phyloP scores from a whole-genome alignment of 345 rosid genomes.

The Aquilaria malaccensis region DNA sequence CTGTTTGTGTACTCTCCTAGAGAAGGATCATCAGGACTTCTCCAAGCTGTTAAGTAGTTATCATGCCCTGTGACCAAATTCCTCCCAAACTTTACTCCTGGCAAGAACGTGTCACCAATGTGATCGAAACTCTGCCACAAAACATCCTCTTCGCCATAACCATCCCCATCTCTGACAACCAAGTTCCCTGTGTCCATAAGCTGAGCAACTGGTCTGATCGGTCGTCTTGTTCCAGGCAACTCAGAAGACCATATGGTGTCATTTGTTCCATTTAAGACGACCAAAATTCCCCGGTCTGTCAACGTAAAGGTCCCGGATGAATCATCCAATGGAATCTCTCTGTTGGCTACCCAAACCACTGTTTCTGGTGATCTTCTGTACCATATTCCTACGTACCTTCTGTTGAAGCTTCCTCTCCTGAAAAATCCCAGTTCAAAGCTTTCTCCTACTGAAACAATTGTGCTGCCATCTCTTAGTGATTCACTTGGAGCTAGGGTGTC shows the following conservation, averaged over 20 bases:
- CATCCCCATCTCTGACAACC: constrained; percentile 23
- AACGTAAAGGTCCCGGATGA: constrained; percentile 24
- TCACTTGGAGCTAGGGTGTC: constrained; percentile 17
- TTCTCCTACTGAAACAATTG: constrained; percentile 20
- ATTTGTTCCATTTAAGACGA: constrained; percentile 13
- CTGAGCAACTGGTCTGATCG: constrained; percentile 28
- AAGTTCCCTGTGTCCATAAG: constrained; percentile 45
- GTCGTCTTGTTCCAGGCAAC: constrained; percentile 5
- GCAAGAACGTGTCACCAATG: constrained; percentile 32
- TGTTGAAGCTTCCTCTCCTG: constrained; percentile 13
- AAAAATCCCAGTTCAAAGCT: constrained; percentile 30
- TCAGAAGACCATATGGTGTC: constrained; percentile 31
- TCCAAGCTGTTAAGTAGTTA: constrained; percentile 36
- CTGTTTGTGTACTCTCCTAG: constrained; percentile 19
- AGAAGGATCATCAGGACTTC: constrained; percentile 33
- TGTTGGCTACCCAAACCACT: constrained; percentile 44
- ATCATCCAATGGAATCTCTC: constrained; percentile 26
- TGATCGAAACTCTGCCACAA: constrained; percentile 68
- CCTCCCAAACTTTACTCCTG: constrained; percentile 47
- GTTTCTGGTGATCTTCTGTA: constrained; percentile 24
- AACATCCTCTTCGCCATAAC: neutral
- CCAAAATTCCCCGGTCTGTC: constrained; percentile 15
- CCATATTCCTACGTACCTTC: constrained; percentile 37
- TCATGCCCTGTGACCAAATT: constrained; percentile 24
- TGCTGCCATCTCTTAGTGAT: constrained; percentile 20